Conservation (phyloP, 2,329 filamentous ascomycete genomes). For the Penicillium olsonii region DNA sequence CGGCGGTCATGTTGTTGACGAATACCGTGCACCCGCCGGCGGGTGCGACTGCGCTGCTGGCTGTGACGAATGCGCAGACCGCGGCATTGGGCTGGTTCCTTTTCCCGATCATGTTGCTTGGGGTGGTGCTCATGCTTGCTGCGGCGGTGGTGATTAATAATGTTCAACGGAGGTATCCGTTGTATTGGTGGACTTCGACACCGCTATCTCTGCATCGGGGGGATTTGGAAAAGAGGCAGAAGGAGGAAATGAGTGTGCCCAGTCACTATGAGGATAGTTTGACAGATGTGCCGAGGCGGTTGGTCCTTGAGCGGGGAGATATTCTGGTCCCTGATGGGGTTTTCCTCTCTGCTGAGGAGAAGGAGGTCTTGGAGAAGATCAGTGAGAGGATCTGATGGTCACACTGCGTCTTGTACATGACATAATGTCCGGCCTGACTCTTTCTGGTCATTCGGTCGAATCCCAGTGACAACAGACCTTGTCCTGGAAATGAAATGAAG, state of each 20-base stretch:
- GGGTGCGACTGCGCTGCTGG: conserved; percentile 71
- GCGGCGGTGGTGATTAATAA: conserved; percentile 70
- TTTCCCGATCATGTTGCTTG: conserved; percentile 63
- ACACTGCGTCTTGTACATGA: not conserved
- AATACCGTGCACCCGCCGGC: conserved; percentile 74
- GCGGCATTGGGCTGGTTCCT: conserved; percentile 66
- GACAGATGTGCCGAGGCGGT: conserved; percentile 25
- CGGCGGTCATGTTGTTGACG: conserved; percentile 67
- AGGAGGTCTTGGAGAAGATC: conserved; percentile 32
- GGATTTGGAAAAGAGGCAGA: conserved; percentile 23
- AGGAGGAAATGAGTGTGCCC: conserved; percentile 20
- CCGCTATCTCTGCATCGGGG: conserved; percentile 20
- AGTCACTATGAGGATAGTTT: conserved; percentile 26
- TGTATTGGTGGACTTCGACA: conserved; percentile 64
- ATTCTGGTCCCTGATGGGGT: conserved; percentile 38
- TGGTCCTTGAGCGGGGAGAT: conserved; percentile 33
- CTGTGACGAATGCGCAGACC: conserved; percentile 55
- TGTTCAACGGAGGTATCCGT: conserved; percentile 64
- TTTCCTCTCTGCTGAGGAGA: conserved; percentile 35
- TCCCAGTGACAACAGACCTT: too few species aligned
- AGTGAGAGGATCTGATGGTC: conserved; percentile 34
- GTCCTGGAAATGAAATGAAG: too few species aligned
- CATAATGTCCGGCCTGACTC: too few species aligned
- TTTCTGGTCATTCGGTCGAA: too few species aligned
- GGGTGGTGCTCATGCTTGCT: conserved; percentile 61